These are phyloP conservation scores for Wickerhamia fluorescens DNA, from an alignment of 805 yeast genomes.

Conservation along the genomic window DNA sequence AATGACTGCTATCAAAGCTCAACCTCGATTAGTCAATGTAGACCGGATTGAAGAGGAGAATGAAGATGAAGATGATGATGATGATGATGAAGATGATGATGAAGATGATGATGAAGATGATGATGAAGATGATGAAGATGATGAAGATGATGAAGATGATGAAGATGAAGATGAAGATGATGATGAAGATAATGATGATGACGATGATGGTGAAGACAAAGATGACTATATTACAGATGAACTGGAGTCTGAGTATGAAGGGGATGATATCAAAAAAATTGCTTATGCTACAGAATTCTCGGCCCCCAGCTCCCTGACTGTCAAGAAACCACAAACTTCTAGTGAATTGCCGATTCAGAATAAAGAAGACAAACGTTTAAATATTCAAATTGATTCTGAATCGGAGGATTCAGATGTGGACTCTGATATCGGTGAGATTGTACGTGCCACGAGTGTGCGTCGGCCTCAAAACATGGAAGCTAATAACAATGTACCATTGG, in stretches of 20 bases:
- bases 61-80: background rate
- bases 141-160: too few species aligned
- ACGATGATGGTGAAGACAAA: background rate
- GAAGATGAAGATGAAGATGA: conserved; percentile 1
- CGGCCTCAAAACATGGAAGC: too few species aligned
- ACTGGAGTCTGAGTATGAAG: background rate
- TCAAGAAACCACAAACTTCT: too few species aligned
- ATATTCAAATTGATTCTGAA: conserved; percentile 1
- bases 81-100: background rate
- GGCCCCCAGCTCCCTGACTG: too few species aligned
- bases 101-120: background rate
- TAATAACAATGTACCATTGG: too few species aligned
- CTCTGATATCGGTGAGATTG: conserved; percentile 40
- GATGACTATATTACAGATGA: background rate
- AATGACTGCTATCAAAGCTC: conserved; percentile 72
- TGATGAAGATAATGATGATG: too few species aligned
- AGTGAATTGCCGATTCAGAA: too few species aligned
- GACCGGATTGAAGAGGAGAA: conserved; percentile 37
- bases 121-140: too few species aligned
- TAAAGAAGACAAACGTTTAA: conserved; percentile 1
- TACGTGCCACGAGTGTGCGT: conserved; percentile 30
- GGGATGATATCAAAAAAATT: too few species aligned
- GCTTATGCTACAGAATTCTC: too few species aligned
- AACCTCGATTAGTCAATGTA: conserved; percentile 61
- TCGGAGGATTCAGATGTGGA: conserved; percentile 31